Evolutionary conservation across 2,329 filamentous ascomycete genomes (phyloP), one percentile per base, ranked within the genome.

Genomic region (Arthrobotrys musiformis): DNA sequence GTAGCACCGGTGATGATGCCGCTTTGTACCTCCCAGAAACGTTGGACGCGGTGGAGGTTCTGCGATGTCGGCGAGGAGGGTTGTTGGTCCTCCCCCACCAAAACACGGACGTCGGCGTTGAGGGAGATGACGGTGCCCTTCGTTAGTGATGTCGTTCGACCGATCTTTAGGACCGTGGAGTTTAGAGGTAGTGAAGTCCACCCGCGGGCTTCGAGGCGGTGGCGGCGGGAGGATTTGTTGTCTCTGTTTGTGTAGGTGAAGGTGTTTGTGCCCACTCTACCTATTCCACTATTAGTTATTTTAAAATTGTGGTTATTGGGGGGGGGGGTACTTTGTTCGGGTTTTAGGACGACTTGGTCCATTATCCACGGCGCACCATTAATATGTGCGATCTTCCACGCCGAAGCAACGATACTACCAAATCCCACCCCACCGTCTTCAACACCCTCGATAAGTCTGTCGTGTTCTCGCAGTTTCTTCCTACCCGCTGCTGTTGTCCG

Each of bases 161-260:
- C 74, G 26, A 72, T 19, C 40, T 78, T 78, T 17, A 78, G 44
- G 13, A 72, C 67, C 46, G 68, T 46, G 35, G 60, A 60, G 19
- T 67, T 67, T 13, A 72, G 30, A 0, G 40, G 11, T 6, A 72
- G 67, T 15, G 52, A 13, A 5, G 66, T 60, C 74, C 74, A 78
- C 28, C 74, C 74, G 52, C 68, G 61, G 44, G 74, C 74, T 68
- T 78, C 74, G 28, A 78, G 54, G 22, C 67, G 74, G 52, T 72
- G 68, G 6, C 74, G 40, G 48, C 64, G 66, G n/a, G 61, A 67
- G 26, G 50, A 35, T 15, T 52, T 67, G 52, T 78, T 78, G 26
- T 78, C 74, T 15, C 33, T 28, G 11, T 61, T 61, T n/a, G 52
- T 62, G 46, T 78, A 78, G 9, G 74, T 78, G 46, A 78, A 78